These are phyloP conservation scores for Aspergillus asperescens DNA, from an alignment of 495 filamentous ascomycete genomes.

Conservation along the genomic window DNA sequence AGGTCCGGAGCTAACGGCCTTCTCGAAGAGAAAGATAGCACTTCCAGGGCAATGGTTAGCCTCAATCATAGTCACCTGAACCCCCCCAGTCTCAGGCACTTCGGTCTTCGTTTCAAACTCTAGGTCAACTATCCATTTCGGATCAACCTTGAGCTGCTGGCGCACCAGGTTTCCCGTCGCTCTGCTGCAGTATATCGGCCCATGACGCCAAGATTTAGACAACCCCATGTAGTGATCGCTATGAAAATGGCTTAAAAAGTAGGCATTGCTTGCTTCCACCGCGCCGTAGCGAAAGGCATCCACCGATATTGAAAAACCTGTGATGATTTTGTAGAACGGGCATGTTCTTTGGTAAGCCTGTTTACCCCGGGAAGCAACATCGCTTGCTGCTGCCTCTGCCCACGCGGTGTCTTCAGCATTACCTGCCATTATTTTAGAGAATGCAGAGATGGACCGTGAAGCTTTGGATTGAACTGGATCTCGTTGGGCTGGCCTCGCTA, in stretches of 20 bases:
- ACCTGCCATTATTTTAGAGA: slow-evolving; percentile 84
- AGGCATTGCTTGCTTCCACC: slow-evolving; percentile 85
- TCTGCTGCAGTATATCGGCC: slow-evolving; percentile 92
- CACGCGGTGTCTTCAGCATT: slow-evolving; percentile 89
- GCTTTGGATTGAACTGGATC: slow-evolving; percentile 61
- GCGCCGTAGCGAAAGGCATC: slow-evolving; percentile 96
- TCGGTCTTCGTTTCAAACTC: slow-evolving; percentile 80
- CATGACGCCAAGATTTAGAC: slow-evolving; percentile 82
- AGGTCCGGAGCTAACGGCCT: slow-evolving; percentile 54
- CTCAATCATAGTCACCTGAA: slow-evolving; percentile 86
- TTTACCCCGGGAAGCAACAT: slow-evolving; percentile 75
- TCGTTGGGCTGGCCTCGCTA: slow-evolving; percentile 68
- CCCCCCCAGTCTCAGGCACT: slow-evolving; percentile 72
- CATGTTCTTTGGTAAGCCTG: slow-evolving; percentile 85
- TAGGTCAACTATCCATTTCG: slow-evolving; percentile 77
- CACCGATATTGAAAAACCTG: slow-evolving; percentile 84
- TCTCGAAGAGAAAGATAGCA: slow-evolving; percentile 90
- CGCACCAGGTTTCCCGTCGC: slow-evolving; percentile 87
- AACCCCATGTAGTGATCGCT: slow-evolving; percentile 95
- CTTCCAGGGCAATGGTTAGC: slow-evolving; percentile 97
- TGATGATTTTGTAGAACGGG: slow-evolving; percentile 97
- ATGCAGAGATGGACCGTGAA: slow-evolving; percentile 55
- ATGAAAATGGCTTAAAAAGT: slow-evolving; percentile 97
- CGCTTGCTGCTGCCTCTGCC: slow-evolving; percentile 76
- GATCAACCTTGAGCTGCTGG: slow-evolving; percentile 77